Evolutionary conservation across 306 rosid genomes (phyloP), one percentile per base, ranked within the genome.

Genomic region (Castanopsis chinensis): DNA sequence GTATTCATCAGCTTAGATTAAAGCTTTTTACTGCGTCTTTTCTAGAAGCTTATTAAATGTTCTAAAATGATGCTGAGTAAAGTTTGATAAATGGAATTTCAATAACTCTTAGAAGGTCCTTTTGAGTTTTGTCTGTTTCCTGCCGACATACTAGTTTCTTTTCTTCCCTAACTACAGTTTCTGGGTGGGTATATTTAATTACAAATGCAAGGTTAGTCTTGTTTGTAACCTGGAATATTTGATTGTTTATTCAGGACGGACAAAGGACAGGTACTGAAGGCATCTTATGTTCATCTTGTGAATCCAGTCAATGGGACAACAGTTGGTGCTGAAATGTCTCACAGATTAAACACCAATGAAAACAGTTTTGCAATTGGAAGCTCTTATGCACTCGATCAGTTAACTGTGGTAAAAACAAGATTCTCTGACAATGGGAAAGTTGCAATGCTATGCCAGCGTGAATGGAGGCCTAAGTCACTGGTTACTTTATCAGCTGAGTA

Each of bases 401-500:
- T 37, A 6, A 92, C 94, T 28, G 70, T 91, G 25, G 60, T 94
- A 45, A 94, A 92, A 81, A 79, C 97, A 14, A 91, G 97, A 65
- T 83, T 94, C 85, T 85, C 97, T 2, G 82, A 92, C 49, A 85
- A 89, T 49, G 97, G 98, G 30, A 94, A 89, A 83, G 88, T 83
- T 9, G 97, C 97, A 10, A 81, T 89, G 82, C 89, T 87, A 80
- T 91, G 82, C 84, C 97, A 94, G 81, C 89, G 90, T 23, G 91
- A 87, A 64, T 94, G 98, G 98, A 94, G 97, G 84, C 98, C 98
- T 0, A 88, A 88, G 67, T 94, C 98, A n/a, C 85, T 89, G 21
- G 59, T 94, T 70, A 91, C 91, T n/a, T 67, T 94, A 20, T 92
- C 93, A 19, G 91, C 93, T 9, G 97, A 94, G 84, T 94, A 91